Evolutionary conservation across 257 asterid species (phyloP), one percentile per base, ranked within the genome.

Genomic region (Nicotiana knightiana): DNA sequence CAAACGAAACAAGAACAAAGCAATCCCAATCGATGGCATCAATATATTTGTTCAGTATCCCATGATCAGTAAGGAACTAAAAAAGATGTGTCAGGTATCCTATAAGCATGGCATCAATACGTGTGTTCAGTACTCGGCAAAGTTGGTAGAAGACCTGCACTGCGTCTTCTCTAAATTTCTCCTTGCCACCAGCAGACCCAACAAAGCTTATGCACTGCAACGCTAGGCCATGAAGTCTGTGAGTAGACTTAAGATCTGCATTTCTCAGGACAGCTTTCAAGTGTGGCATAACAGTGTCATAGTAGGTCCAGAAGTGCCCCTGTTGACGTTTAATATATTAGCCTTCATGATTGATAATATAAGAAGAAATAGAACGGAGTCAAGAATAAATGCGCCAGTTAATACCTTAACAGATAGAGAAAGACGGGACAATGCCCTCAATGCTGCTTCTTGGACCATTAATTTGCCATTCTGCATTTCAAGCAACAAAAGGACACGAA

Each of bases 151-250:
- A 73, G 39, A 35, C 39, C 39, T 35, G 39, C 39, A 0, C 39
- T 35, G 39, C 39, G 39, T 35, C 39, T 35, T 91, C 96, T 87
- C 91, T 91, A 81, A 93, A 92, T 83, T 88, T 91, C 28, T 93
- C 94, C 86, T 91, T 93, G 82, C 96, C 98, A 87, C 92, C 98
- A 76, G 98, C 98, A 96, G 91, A 91, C 80, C 98, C 98, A 77
- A 93, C 98, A 88, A 93, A 90, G 86, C 98, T 92, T 55, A 93
- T 93, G 88, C 98, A 93, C 82, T 93, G 97, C 98, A 93, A 91
- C 76, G 97, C 96, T 88, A 91, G 91, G 79, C 96, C 97, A 84
- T 97, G 98, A 81, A 94, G 98, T 95, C 90, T 91, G 65, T 96
- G 95, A 73, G 90, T 92, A 57, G 96, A 86, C 84, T 94, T 94